Base-by-base conservation (phyloP, 495 filamentous ascomycete genomes). In the Aspergillus avenaceus region DNA sequence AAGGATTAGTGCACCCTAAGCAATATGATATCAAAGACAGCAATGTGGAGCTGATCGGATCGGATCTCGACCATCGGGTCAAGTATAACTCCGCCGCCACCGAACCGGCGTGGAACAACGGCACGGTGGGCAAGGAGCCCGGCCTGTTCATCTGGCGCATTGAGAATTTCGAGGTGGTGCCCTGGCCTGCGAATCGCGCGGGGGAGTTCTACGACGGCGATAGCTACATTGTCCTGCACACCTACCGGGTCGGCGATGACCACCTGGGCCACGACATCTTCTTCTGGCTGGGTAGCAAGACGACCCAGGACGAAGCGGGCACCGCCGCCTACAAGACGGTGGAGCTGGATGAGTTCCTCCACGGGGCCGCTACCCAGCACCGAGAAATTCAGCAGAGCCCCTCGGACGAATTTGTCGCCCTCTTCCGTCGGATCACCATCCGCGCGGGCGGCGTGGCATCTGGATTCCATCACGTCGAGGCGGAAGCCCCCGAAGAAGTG, bases 321-420 rank as follows among this genome's bases (percentile, higher is more conserved):
- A 79, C 78, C 1, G 82, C 82, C 2, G 81, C 82, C 6, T 85
- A 85, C 61, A 85, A 85, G 61, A 82, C 82, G 1, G 82, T 84
- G 19, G 82, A 85, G 58, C 63, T 85, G 29, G 82, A 85, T 48
- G 82, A 85, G 62, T 83, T 79, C 56, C 53, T 85, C 44, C 72
- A 77, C 28, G 80, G 81, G 1, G 67, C 68, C 0, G 82, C 82
- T 7, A 79, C 73, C 7, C 81, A 84, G 52, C 72, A 85, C 52
- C 75, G 82, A 18, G 82, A 85, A 58, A 60, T 76, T 2, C 80
- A 84, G 61, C 63, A 59, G n/a, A 58, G 65, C 13, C 77, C 75
- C 5, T 83, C 80, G 1, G 75, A 77, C 19, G 74, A 78, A 29
- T 85, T 85, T 51, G 51, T 79, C 1, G 63, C 69, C 1, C 60